These are phyloP conservation scores for Parafenestella ontariensis DNA, from an alignment of 2,329 filamentous ascomycete genomes.

Conservation along the genomic window DNA sequence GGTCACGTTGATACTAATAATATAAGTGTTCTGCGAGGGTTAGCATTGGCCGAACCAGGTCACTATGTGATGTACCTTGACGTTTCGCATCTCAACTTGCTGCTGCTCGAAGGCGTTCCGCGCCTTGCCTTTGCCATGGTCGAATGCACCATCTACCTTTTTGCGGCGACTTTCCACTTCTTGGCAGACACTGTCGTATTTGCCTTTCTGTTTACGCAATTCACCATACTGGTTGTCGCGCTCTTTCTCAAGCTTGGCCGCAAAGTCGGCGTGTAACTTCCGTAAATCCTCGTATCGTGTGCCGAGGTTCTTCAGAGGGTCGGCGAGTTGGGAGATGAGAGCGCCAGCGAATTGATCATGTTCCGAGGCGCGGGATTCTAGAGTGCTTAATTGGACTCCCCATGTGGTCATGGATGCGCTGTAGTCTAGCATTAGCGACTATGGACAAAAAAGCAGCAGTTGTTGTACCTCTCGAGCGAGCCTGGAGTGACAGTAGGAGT, in stretches of 20 bases:
- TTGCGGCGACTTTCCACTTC: slow-evolving; percentile 94
- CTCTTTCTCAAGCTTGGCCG: slow-evolving; percentile 87
- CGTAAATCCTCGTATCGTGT: slow-evolving; percentile 87
- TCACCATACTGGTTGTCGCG: slow-evolving; percentile 84
- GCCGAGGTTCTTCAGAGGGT: slow-evolving; percentile 79
- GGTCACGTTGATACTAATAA: slow-evolving; percentile 94
- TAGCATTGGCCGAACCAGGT: slow-evolving; percentile 13
- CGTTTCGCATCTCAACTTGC: slow-evolving; percentile 92
- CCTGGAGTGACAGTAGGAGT: slow-evolving; percentile 92
- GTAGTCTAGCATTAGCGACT: slow-evolving; percentile 8
- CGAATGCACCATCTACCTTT: slow-evolving; percentile 92
- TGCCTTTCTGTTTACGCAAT: slow-evolving; percentile 86
- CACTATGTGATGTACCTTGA: slow-evolving; percentile 62
- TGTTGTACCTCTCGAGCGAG: slow-evolving; percentile 79
- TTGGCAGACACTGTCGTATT: slow-evolving; percentile 92
- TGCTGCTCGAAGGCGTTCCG: slow-evolving; percentile 93
- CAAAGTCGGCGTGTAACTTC: slow-evolving; percentile 89
- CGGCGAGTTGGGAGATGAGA: slow-evolving; percentile 80
- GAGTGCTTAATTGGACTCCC: slow-evolving; percentile 89
- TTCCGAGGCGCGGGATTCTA: slow-evolving; percentile 86
- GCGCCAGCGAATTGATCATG: slow-evolving; percentile 86
- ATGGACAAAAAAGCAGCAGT: not conserved
- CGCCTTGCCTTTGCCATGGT: slow-evolving; percentile 84
- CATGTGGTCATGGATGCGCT: slow-evolving; percentile 96
- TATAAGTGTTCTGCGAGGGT: slow-evolving; percentile 77